Evolutionary conservation across 495 filamentous ascomycete species (phyloP), one percentile per base, ranked within the genome.

Genomic region (Lophiotrema nucula): DNA sequence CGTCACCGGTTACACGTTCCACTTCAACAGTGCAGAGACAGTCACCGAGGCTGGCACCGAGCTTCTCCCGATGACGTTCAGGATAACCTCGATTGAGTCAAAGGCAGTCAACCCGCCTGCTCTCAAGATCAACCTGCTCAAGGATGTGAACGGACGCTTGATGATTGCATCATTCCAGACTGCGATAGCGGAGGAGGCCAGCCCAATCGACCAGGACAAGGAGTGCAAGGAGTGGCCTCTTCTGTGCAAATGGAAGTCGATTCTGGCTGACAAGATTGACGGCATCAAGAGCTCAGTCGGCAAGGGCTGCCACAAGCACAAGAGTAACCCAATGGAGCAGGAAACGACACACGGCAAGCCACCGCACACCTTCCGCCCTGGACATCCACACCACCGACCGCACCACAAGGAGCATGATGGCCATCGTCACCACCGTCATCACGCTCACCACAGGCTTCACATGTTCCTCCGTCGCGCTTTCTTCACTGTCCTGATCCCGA

Each of bases 161-260:
- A 67, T 62, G 64, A 67, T 67, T 45, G 64, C 64, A 3, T 62
- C 64, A n/a, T 63, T 62, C 59, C 11, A 56, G 37, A 44, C 58
- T 5, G 53, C 63, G 18, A 16, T 44, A 41, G 41, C 63, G 6
- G 38, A 27, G 4, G 58, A 58, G 19, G 21, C 35, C n/a, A 67
- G 58, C 51, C 54, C 59, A 5, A 56, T 49, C 23, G 64, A 60
- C 2, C 48, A 67, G 41, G 60, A 53, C 39, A 60, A 66, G 43
- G 64, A 67, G 25, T 62, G 59, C 49, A 58, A 62, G 38, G 54
- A 67, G 22, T 66, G 63, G 63, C 48, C 63, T 23, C 39, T 66
- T n/a, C 43, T 62, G 27, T 66, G 63, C 63, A 62, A 66, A 33
- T 66, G 63, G 63, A 60, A 56, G 49, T 50, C 42, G 22, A 63